These are phyloP conservation scores for Barbarea vulgaris DNA, from an alignment of 345 rosid genomes.

Conservation along the genomic window DNA sequence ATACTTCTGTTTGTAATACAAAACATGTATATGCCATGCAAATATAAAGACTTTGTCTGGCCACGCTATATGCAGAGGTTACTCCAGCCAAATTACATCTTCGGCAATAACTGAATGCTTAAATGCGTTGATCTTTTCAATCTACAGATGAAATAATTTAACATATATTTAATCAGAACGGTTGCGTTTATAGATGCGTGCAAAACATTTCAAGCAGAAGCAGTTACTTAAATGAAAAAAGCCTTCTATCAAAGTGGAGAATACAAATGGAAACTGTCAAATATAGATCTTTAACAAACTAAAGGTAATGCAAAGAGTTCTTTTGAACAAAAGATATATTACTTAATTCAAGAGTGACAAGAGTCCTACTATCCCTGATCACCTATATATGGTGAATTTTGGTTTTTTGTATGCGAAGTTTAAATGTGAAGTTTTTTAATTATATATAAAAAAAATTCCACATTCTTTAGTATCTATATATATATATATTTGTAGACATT, in stretches of 20 bases:
- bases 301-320: not conserved
- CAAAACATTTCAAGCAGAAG: not conserved
- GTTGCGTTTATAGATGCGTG: not conserved
- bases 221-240: not conserved
- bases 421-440: not conserved
- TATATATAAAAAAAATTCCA: no score
- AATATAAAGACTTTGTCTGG: not conserved
- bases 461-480: no score
- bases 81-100: not conserved
- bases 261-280: not conserved
- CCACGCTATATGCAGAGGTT: not conserved
- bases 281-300: not conserved
- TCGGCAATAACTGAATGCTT: not conserved
- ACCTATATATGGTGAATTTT: not conserved
- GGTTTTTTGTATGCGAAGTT: no score
- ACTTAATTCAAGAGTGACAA: constrained; percentile 14
- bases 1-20: not conserved
- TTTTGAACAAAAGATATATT: not conserved
- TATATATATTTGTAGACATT: no score
- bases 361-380: not conserved
- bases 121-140: not conserved
- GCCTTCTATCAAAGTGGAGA: not conserved
- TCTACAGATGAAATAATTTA: not conserved
- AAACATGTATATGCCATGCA: not conserved
- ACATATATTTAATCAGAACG: not conserved